Conservation (phyloP, 331 rosid species). For the Spiraea crenata region DNA sequence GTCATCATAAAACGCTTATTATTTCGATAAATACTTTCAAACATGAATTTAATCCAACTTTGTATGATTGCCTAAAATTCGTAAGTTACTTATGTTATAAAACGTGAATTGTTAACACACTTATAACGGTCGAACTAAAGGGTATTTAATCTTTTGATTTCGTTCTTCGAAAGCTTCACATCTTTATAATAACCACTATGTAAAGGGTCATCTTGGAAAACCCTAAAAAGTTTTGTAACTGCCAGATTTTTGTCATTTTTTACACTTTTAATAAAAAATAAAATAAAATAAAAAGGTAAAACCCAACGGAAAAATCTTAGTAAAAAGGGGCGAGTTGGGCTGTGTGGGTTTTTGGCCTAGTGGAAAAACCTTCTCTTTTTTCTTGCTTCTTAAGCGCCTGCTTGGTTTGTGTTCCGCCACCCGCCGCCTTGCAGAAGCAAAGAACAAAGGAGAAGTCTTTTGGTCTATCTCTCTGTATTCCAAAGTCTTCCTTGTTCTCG, state of each 20-base stretch:
- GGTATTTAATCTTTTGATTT: conserved; percentile 4
- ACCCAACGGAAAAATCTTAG: conserved; percentile 1
- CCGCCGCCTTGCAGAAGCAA: conserved; percentile 70
- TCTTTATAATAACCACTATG: conserved; percentile 20
- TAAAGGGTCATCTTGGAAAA: conserved; percentile 17
- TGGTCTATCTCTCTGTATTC: conserved; percentile 36
- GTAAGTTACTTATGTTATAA: too few relatives aligned
- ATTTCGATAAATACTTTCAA: too few relatives aligned
- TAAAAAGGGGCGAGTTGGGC: neutral
- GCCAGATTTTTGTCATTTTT: neutral
- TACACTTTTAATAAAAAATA: neutral
- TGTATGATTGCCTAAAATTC: too few relatives aligned
- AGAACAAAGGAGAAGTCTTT: conserved; percentile 26
- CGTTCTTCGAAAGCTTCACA: conserved; percentile 25
- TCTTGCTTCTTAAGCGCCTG: conserved; percentile 5
- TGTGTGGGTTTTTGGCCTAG: neutral
- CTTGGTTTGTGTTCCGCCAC: conserved; percentile 30
- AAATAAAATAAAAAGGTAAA: neutral
- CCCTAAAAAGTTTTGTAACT: conserved; percentile 21
- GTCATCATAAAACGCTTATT: too few relatives aligned
- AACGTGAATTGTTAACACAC: too few relatives aligned
- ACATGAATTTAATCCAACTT: too few relatives aligned
- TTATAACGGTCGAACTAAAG: too few relatives aligned
- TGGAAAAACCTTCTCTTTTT: neutral
- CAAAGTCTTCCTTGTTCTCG: conserved; percentile 18